Base-by-base conservation (phyloP, 2,329 filamentous ascomycete genomes). In the Canariomyces notabilis region DNA sequence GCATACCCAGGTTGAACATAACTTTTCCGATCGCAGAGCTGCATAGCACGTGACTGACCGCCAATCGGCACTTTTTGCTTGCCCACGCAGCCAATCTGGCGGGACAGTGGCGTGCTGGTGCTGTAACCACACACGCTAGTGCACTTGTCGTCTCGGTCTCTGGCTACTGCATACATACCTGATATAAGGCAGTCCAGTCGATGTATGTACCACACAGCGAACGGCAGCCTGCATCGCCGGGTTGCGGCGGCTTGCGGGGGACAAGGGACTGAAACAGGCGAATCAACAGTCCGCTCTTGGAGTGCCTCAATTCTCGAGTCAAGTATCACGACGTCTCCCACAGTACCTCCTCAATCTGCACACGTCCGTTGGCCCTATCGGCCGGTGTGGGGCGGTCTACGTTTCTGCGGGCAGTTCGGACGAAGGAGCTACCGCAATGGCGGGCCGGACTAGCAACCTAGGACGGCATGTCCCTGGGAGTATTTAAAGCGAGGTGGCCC, bases 1-100 rank as follows among this genome's bases (percentile, higher is more conserved):
- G n/a, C n/a, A 29, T 29, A 12, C 26, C 26, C 8, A 29, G 26
- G 9, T 29, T 12, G 26, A 12, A 9, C 9, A 29, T 16, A 26
- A 22, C 37, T 33, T 43, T 36, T n/a, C 45, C 36, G 36, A 48
- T 42, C 19, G 35, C 47, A 42, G 33, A 12, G 31, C 32, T 47
- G 26, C 32, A 21, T 44, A 23, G 43, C 50, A 49, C 42, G 44
- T 42, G 43, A 49, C 46, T 35, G 41, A 41, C 26, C 42, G 31
- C 50, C 50, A 52, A 52, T 52, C 50, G 47, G 50, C 34, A 32
- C 20, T 50, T 50, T 45, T 44, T 15, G 22, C 9, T 31, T 29
- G 26, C 26, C 14, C 8, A 11, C 4, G 26, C 26, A 29, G 26
- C 26, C 26, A 39, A 29, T 18, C 15, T 15, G 37, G 37, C 16